Base-by-base conservation (phyloP, 2,329 filamentous ascomycete species). In the Diaporthe citrichinensis region DNA sequence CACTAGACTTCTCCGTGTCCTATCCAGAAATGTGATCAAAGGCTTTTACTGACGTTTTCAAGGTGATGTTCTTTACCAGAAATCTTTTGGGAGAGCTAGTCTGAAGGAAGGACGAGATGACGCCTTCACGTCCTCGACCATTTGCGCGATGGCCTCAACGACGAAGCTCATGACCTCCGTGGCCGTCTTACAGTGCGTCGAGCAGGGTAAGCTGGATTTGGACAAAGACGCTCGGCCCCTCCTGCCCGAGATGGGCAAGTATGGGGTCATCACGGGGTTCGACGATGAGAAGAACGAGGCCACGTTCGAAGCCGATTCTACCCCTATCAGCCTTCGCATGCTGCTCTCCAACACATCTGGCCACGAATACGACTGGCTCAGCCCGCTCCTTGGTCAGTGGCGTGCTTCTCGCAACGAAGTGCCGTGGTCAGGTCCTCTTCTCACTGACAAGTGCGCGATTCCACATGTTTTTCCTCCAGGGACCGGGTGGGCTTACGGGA, bases 311-410 rank as follows among this genome's bases (percentile, higher is more conserved):
- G 75, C 79, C 20, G 80, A 82, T 9, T 71, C 59, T 7, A 79
- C 79, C 0, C 81, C 82, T 14, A 84, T 90, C 67, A 88, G 86
- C 7, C 79, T 89, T 7, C 81, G 84, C 23, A 84, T 86, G 67
- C 81, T 90, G 4, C 82, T 90, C 2, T 86, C 85, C 2, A 88
- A 90, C 77, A 85, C 84, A 36, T 84, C 86, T 0, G 88, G 88
- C 4, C 77, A 82, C 1, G 79, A 78, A 6, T 90, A 90, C 79
- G 80, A 83, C 58, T 84, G 85, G 69, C 65, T 85, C 28, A 67
- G 81, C 65, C 41, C 76, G 59, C 8, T 44, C 6, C 7, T 76
- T 59, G 71, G 71, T 15, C 78, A 79, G 28, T 81, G 80, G 80
- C 79, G 80, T 1, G 76, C 75, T 4, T 80, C 79, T 8, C 80